A percentile compares a stretch with the other conserved stretches of the same genome.
phyloP scores from a whole-genome alignment of 805 yeast genomes.

The Yamadazyma sp. region DNA sequence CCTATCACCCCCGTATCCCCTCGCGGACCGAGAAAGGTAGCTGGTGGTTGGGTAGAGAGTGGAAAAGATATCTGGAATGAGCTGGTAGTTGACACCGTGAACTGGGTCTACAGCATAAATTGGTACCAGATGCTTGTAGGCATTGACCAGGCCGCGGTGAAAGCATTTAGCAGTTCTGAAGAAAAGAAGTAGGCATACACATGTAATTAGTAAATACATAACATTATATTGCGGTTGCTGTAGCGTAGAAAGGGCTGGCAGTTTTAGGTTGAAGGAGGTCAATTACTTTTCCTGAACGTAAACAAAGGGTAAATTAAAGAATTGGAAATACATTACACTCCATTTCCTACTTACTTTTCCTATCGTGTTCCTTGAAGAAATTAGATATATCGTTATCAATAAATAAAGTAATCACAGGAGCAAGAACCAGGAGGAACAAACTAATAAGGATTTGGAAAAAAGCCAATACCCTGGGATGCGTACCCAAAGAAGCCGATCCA shows the following conservation, averaged over 20 bases:
- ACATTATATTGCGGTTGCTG: too few species aligned
- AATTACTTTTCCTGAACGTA: too few species aligned
- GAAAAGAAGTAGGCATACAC: not conserved
- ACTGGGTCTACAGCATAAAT: constrained; percentile 59
- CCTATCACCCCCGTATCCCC: constrained; percentile 39
- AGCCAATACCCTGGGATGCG: constrained; percentile 63
- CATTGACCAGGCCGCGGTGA: constrained; percentile 1
- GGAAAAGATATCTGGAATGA: constrained; percentile 78
- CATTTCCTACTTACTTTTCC: constrained; percentile 7
- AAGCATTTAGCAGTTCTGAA: not conserved
- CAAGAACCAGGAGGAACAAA: constrained; percentile 35
- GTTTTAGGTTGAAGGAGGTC: too few species aligned
- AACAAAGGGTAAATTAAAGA: too few species aligned
- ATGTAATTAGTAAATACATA: too few species aligned
- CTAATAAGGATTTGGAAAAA: constrained; percentile 42
- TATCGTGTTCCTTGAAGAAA: constrained; percentile 41
- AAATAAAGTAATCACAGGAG: constrained; percentile 57
- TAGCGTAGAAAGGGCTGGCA: too few species aligned
- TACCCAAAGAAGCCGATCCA: constrained; percentile 64
- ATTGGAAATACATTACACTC: too few species aligned
- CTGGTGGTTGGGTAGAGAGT: constrained; percentile 48
- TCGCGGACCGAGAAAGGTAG: constrained; percentile 6
- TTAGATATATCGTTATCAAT: constrained; percentile 52
- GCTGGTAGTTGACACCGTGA: constrained; percentile 62
- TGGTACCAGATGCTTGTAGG: constrained; percentile 31